A percentile compares a stretch with the other conserved stretches of the same genome.
phyloP scores from a whole-genome alignment of 169 alveolate genomes.

The Cystoisospora suis region DNA sequence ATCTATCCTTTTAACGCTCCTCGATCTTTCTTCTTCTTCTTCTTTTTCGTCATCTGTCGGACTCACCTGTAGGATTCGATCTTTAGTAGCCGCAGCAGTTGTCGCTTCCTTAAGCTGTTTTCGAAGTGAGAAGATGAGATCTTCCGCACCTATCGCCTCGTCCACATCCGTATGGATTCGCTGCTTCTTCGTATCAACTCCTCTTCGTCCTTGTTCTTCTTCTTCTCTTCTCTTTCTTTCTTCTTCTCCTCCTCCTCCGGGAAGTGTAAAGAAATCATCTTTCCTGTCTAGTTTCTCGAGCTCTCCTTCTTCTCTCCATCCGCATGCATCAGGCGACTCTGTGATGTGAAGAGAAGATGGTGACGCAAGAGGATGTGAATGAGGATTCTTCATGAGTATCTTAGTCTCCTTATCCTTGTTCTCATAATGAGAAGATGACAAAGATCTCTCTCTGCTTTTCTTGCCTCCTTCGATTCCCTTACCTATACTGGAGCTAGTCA shows the following conservation, averaged over 20 bases:
- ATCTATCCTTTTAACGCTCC: no score
- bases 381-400: no score
- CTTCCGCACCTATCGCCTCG: background rate
- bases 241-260: background rate
- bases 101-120: conserved; percentile 15
- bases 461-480: no score
- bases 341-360: no score
- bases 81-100: conserved; percentile 42
- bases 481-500: no score
- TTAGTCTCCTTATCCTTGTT: no score
- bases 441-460: no score
- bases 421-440: no score
- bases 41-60: background rate
- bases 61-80: conserved; percentile 45
- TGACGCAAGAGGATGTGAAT: no score
- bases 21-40: no score
- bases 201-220: background rate
- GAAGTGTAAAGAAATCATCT: background rate
- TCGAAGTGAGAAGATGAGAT: background rate
- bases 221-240: background rate
- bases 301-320: background rate
- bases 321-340: background rate
- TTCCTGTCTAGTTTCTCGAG: background rate
- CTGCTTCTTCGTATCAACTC: background rate
- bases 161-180: background rate